Evolutionary conservation across 805 yeast species (phyloP), one percentile per base, ranked within the genome.

Genomic region (Yarrowia deformans): DNA sequence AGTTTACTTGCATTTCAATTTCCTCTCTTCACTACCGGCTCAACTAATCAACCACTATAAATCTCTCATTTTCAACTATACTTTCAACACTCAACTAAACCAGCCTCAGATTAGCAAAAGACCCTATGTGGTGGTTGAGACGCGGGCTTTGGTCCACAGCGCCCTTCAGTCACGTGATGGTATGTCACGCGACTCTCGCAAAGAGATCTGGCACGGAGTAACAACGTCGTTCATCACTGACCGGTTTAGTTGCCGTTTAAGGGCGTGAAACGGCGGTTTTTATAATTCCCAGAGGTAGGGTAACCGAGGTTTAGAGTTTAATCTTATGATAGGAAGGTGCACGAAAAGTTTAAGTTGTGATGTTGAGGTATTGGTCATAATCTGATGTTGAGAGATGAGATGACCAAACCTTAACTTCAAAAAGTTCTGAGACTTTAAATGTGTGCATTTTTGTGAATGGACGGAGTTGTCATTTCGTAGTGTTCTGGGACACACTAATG

Each of bases 101-200:
- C 64, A 56, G 64, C 49, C 64, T 56, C 64, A 43, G 64, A 56
- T 55, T 40, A 13, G 13, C 8, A n/a, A 56, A 42, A 56, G 64
- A 56, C 64, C 64, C 49, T 9, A 32, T 42, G 48, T 43, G 64
- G 67, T 61, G 67, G 67, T 46, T 45, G 45, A 61, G 55, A 61
- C 55, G 55, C 55, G 43, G 67, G 67, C 1, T 19, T 37, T 61
- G 45, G 19, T 61, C 67, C 67, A 61, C 67, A 61, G 67, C 67
- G 67, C 67, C 67, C 67, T 56, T 43, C 64, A 56, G 64, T 18
- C 64, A n/a, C 49, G 14, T 56, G 64, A 56, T 56, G 64, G 64
- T 56, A 56, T 56, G 64, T 56, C 64, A 56, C 49, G 39, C 49
- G 64, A 32, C 64, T 56, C 49, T 42, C 34, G 23, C 16, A 56